phyloP scores from a whole-genome alignment of 805 yeast species.

The Teunomyces atbi region DNA sequence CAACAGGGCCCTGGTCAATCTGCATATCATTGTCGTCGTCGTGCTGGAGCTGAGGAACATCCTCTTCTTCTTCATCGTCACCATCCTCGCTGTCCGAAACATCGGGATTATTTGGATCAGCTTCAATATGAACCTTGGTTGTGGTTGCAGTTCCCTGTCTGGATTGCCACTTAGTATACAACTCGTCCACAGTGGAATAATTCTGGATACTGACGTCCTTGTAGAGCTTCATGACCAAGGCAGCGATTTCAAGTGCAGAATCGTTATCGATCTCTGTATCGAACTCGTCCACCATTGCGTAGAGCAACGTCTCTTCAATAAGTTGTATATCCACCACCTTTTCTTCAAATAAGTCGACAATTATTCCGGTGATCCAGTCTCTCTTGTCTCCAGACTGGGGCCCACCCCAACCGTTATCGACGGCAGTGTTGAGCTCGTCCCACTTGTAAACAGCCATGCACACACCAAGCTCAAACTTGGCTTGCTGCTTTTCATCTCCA shows the following conservation, averaged over 20 bases:
- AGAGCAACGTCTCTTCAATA: slow-evolving; percentile 79
- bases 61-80: slow-evolving; percentile 45
- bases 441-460: slow-evolving; percentile 88
- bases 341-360: slow-evolving; percentile 73
- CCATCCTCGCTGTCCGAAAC: slow-evolving; percentile 46
- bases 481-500: slow-evolving; percentile 65
- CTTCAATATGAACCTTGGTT: slow-evolving; percentile 45
- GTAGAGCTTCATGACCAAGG: slow-evolving; percentile 61
- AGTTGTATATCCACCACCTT: slow-evolving; percentile 70
- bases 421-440: slow-evolving; percentile 88
- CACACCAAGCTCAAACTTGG: slow-evolving; percentile 87
- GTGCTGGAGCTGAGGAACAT: slow-evolving; percentile 19
- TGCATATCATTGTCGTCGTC: slow-evolving; percentile 37
- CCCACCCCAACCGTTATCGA: slow-evolving; percentile 94
- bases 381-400: slow-evolving; percentile 86
- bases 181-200: slow-evolving; percentile 53
- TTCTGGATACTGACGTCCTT: slow-evolving; percentile 56
- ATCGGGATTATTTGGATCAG: slow-evolving; percentile 66
- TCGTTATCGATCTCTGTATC: slow-evolving; percentile 88
- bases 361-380: slow-evolving; percentile 88
- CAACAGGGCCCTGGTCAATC: slow-evolving; percentile 53
- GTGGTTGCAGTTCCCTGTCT: slow-evolving; percentile 42
- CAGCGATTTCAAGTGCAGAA: slow-evolving; percentile 74
- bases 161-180: slow-evolving; percentile 59
- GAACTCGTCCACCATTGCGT: slow-evolving; percentile 94